A percentile compares a stretch with the other conserved stretches of the same genome.
Evolutionary conservation across 352 stramenopile species (phyloP).

Genomic region (Pythium biforme): DNA sequence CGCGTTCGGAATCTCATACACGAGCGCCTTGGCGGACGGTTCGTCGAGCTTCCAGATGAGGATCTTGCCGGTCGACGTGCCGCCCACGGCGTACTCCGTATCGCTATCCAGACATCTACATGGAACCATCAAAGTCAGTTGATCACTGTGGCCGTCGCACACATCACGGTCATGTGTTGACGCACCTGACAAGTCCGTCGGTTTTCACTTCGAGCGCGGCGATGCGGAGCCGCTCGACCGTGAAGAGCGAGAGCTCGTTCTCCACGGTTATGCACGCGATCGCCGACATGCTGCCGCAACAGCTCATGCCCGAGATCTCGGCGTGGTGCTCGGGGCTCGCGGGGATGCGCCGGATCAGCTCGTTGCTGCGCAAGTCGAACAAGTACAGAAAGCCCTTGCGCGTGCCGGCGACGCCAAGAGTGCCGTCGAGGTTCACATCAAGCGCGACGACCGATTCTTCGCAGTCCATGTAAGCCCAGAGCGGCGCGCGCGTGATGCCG

Average conservation of each 20-base stretch:
- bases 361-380: constrained; percentile 64
- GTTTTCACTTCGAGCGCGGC: constrained; percentile 52
- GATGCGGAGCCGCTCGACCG: constrained; percentile 58
- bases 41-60: constrained; percentile 85
- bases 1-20: constrained; percentile 75
- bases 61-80: constrained; percentile 70
- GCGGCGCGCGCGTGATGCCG: constrained; percentile 56
- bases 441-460: constrained; percentile 69
- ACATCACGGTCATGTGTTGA: too few species aligned
- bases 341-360: constrained; percentile 59
- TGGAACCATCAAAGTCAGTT: too few species aligned
- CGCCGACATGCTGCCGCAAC: constrained; percentile 49
- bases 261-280: constrained; percentile 62
- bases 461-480: constrained; percentile 75
- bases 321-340: constrained; percentile 52
- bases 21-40: constrained; percentile 51
- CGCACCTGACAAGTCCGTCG: constrained; percentile 63
- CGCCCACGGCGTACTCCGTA: constrained; percentile 70
- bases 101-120: constrained; percentile 77
- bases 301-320: constrained; percentile 63
- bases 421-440: constrained; percentile 67
- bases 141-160: too few species aligned
- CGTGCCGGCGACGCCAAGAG: constrained; percentile 55
- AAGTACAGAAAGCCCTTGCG: constrained; percentile 73
- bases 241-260: constrained; percentile 76